Evolutionary conservation across 164 flowering plant genomes (phyloP).

Genomic region (Echeveria elegans): DNA sequence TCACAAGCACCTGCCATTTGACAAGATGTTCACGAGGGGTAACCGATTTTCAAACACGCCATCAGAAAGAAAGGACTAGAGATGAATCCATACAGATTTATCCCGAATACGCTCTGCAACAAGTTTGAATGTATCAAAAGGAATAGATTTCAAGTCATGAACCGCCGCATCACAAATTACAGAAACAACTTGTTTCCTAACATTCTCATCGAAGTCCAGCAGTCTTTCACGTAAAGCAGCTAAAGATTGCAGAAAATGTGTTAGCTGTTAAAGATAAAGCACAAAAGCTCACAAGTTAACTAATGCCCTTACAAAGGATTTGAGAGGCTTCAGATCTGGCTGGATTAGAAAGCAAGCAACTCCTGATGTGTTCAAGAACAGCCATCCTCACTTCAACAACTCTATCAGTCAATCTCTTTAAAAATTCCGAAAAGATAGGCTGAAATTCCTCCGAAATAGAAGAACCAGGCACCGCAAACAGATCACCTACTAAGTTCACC

Average conservation of each 20-base stretch:
- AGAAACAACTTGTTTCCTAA: conserved; percentile 84
- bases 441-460: conserved; percentile 55
- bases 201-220: conserved; percentile 91
- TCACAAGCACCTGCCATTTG: conserved; percentile 63
- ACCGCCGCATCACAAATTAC: conserved; percentile 74
- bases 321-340: conserved; percentile 67
- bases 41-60: background rate
- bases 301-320: conserved; percentile 48
- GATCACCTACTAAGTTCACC: conserved; percentile 68
- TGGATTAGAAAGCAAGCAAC: conserved; percentile 66
- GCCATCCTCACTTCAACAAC: conserved; percentile 72
- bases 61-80: background rate
- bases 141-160: conserved; percentile 41
- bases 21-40: conserved; percentile 1
- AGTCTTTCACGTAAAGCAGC: conserved; percentile 86
- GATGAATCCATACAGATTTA: conserved; percentile 57
- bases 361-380: conserved; percentile 63
- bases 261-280: conserved; percentile 14
- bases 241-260: conserved; percentile 25
- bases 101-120: conserved; percentile 94
- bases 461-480: conserved; percentile 63
- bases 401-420: conserved; percentile 91
- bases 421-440: conserved; percentile 73
- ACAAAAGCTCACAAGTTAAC: background rate
- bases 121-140: conserved; percentile 57